These are phyloP conservation scores for Pseudozyma sp. DNA, from an alignment of 1,284 basidiomycete species.

Conservation along the genomic window DNA sequence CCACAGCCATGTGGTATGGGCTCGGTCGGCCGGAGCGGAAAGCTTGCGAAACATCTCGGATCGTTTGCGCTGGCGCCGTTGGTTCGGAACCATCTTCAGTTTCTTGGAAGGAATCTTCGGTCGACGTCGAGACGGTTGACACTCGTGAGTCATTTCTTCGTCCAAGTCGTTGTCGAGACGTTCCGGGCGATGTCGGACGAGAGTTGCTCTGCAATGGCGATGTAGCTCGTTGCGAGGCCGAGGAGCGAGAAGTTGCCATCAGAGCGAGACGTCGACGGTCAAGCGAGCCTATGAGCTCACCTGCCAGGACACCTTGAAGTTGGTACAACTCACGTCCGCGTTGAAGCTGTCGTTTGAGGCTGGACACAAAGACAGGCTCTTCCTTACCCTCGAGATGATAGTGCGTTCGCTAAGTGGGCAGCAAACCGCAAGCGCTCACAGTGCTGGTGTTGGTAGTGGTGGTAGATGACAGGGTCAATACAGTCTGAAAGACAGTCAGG, in stretches of 20 bases:
- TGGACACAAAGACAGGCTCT: too few relatives aligned
- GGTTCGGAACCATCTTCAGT: conserved; percentile 40
- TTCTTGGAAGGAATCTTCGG: conserved; percentile 24
- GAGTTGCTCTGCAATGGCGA: conserved; percentile 5
- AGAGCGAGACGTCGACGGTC: background rate
- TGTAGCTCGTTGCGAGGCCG: conserved; percentile 10
- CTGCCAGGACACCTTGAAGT: background rate
- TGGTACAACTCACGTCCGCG: too few relatives aligned
- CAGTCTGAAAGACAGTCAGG: background rate
- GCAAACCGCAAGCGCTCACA: too few relatives aligned
- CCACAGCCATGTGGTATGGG: conserved; percentile 62
- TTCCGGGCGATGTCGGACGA: conserved; percentile 7
- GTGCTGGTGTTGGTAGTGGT: too few relatives aligned
- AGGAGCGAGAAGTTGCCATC: conserved; percentile 24
- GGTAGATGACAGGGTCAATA: too few relatives aligned
- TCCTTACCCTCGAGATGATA: too few relatives aligned
- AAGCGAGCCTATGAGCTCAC: conserved; percentile 2
- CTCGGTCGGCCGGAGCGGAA: conserved; percentile 45
- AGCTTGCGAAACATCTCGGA: conserved; percentile 51
- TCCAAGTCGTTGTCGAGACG: conserved; percentile 7
- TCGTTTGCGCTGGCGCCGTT: conserved; percentile 49
- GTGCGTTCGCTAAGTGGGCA: too few relatives aligned
- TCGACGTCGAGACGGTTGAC: conserved; percentile 18
- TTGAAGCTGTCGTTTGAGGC: too few relatives aligned
- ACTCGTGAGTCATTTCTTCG: conserved; percentile 20